Base-by-base conservation (phyloP, 257 asterid species). In the Linderniella brevidens region DNA sequence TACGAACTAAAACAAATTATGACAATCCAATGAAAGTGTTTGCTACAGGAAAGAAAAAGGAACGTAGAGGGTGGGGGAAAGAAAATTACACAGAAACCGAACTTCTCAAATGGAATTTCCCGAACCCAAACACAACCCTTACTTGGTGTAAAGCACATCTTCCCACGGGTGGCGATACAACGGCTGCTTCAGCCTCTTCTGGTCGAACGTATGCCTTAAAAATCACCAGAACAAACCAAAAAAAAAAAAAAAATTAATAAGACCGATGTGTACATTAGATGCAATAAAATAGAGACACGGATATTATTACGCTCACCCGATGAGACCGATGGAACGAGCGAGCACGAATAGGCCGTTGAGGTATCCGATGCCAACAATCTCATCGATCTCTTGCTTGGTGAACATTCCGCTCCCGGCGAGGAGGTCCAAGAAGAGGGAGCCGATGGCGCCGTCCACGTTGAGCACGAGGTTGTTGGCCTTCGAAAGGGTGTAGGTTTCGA, bases 91-190 rank as follows among this genome's bases (percentile, higher is more conserved):
- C n/a, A n/a, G n/a, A n/a, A n/a, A n/a, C n/a, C n/a, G n/a, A n/a
- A n/a, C n/a, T n/a, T 25, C 6, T 25, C 32, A 25, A 3, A 6
- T 25, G 3, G 32, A 25, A 25, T 25, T 25, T 25, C 32, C 32
- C 32, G 32, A 25, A 25, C 32, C 32, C 32, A 2, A 25, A 6
- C 32, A 25, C 32, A 6, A 3, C 8, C 44, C 64, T 76, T 77
- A 88, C 82, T 88, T 84, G 75, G 98, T 88, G 86, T 88, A 88
- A 53, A 84, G 93, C 52, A 88, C 98, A 60, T 88, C 98, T 77
- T 88, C 98, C 98, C 98, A 88, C 1, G 98, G 98, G 72, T 88
- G 98, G 61, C 94, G 98, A 74, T 88, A 88, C 16, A 84, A 82
- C 11, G 98, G 98, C 65, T 90, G 98, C 71, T 90, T 90, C 79